Percentiles rank a stretch among this genome's conserved stretches.
Conservation (phyloP, 164 flowering plant species). For the Chimonanthus praecox region DNA sequence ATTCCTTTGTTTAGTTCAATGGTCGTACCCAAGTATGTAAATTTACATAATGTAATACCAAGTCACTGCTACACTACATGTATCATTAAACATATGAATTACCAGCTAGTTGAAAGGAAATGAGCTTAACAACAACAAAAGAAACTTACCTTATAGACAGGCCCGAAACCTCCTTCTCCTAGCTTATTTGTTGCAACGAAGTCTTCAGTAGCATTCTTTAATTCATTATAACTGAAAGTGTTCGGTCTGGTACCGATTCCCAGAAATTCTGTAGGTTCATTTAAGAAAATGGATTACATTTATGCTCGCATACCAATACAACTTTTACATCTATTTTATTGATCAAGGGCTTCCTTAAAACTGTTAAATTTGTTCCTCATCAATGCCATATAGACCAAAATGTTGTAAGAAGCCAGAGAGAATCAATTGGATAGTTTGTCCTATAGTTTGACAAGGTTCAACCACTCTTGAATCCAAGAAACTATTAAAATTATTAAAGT, state of each 20-base stretch:
- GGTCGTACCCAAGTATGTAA: too few relatives aligned
- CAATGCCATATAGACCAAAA: background rate
- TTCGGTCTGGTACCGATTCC: constrained; percentile 56
- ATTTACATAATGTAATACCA: too few relatives aligned
- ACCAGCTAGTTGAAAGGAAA: background rate
- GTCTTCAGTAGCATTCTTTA: constrained; percentile 62
- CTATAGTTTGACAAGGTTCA: background rate
- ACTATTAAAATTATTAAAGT: background rate
- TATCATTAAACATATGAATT: too few relatives aligned
- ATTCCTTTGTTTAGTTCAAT: too few relatives aligned
- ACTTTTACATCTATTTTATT: background rate
- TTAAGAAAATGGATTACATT: background rate
- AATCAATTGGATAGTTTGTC: too few relatives aligned
- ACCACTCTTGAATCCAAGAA: background rate
- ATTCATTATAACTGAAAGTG: constrained; percentile 61
- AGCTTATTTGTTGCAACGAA: constrained; percentile 65
- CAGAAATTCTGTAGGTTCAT: constrained; percentile 42
- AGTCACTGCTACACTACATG: too few relatives aligned
- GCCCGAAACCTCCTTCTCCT: constrained; percentile 92
- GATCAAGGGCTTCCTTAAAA: background rate
- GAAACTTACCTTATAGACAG: constrained; percentile 61
- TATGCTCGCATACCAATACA: background rate
- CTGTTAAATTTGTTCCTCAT: background rate
- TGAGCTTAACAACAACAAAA: background rate
- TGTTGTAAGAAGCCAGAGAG: background rate